These are phyloP conservation scores for Ilyonectria sp. DNA, from an alignment of 2,329 filamentous ascomycete genomes.

Conservation along the genomic window DNA sequence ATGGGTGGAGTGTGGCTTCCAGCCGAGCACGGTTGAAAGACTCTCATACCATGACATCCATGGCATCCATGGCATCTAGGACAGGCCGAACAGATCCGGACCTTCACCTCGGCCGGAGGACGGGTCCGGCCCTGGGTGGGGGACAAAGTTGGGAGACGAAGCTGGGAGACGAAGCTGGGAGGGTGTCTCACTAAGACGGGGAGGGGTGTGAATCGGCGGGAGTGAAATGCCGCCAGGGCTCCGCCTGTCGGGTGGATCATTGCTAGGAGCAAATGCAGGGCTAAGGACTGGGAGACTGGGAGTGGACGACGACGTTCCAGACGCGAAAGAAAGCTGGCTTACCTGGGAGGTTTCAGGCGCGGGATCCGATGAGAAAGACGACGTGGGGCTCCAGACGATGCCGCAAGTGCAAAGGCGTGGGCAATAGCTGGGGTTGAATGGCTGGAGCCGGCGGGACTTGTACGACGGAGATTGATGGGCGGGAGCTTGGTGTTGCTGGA, in stretches of 20 bases:
- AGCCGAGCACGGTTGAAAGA: slow-evolving; percentile 37
- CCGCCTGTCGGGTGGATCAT: slow-evolving; percentile 41
- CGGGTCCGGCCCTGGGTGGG: slow-evolving; percentile 41
- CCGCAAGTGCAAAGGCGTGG: not conserved
- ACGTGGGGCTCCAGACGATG: slow-evolving; percentile 24
- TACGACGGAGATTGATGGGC: slow-evolving; percentile 36
- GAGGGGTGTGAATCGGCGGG: slow-evolving; percentile 38
- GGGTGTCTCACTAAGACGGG: slow-evolving; percentile 28
- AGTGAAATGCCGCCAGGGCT: slow-evolving; percentile 42
- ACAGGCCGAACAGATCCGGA: slow-evolving; percentile 48
- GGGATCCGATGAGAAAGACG: slow-evolving; percentile 36
- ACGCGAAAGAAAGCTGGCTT: slow-evolving; percentile 36
- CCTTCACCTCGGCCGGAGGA: slow-evolving; percentile 44
- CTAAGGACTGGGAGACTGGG: slow-evolving; percentile 12
- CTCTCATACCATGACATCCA: slow-evolving; percentile 34
- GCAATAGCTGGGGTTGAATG: slow-evolving; percentile 11
- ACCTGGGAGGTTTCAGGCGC: slow-evolving; percentile 37
- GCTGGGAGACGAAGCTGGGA: slow-evolving; percentile 23
- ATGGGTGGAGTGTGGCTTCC: slow-evolving; percentile 32
- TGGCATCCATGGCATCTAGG: slow-evolving; percentile 10
- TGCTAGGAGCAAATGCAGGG: slow-evolving; percentile 31
- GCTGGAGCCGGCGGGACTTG: slow-evolving; percentile 15
- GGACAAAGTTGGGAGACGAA: slow-evolving; percentile 33
- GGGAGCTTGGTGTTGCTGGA: slow-evolving; percentile 11
- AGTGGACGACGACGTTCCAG: slow-evolving; percentile 27